Evolutionary conservation across 2,329 filamentous ascomycete genomes (phyloP), one percentile per base, ranked within the genome.

Genomic region (Cladorrhinum sp.): DNA sequence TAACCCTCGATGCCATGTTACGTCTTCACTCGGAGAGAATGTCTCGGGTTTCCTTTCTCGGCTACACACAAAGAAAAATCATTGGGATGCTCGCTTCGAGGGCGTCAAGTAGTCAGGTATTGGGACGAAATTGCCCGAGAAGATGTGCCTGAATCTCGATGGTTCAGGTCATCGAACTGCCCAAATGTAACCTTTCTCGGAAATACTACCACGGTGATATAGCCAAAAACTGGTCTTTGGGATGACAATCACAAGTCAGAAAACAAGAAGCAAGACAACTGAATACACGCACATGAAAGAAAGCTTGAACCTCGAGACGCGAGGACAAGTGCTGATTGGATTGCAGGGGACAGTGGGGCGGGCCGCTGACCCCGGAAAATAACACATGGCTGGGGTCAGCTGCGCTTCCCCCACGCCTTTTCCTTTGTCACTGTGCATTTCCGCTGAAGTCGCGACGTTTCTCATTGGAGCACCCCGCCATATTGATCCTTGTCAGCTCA

Each of bases 271-370:
- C n/a, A 20, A 18, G 10, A 45, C 16, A 45, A 45, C 16, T 45
- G 32, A 36, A 12, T 36, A 4, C 32, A 36, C 16, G 32, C 32
- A 36, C 32, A 36, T 45, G 41, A 45, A 45, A 45, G 41, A 22
- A n/a, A 45, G 41, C 41, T 45, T 13, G 12, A 36, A 36, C 12
- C 12, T 10, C n/a, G n/a, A n/a, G n/a, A n/a, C n/a, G n/a, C n/a
- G 12, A 36, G 3, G 7, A 36, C 2, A 13, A 3, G 9, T 36
- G 7, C 9, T 36, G 45, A 49, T 49, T 49, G 18, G 45, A n/a
- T n/a, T n/a, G n/a, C n/a, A n/a, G n/a, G n/a, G n/a, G n/a, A 8
- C 5, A 49, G 53, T 49, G 53, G 53, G 53, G 53, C 38, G 53
- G 53, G 13, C 53, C 24, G 53, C 38, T 49, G 38, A 49, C 23